Conservation (phyloP, 495 filamentous ascomycete species). For the Aspergillus ostianus region DNA sequence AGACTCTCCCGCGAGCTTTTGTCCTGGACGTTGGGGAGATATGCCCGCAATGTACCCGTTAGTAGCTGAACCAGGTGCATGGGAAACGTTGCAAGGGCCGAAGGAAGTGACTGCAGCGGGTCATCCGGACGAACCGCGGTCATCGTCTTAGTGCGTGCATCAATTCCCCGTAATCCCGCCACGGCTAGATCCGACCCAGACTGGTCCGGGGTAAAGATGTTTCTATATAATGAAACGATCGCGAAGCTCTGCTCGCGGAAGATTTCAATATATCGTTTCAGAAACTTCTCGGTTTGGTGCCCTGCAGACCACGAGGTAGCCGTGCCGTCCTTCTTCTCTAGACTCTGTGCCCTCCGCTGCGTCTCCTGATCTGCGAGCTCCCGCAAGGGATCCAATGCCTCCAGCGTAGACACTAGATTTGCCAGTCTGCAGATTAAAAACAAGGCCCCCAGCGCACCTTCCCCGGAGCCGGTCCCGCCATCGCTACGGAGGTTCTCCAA, state of each 20-base stretch:
- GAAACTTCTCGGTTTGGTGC: slow-evolving; percentile 88
- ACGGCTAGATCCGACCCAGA: slow-evolving; percentile 35
- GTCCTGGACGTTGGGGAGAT: slow-evolving; percentile 83
- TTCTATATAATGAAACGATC: slow-evolving; percentile 87
- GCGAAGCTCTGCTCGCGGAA: slow-evolving; percentile 98
- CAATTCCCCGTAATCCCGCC: slow-evolving; percentile 32
- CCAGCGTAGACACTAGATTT: slow-evolving; percentile 75
- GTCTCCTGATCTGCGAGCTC: slow-evolving; percentile 90
- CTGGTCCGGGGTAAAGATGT: slow-evolving; percentile 69
- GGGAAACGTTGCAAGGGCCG: slow-evolving; percentile 79
- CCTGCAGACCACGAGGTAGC: slow-evolving; percentile 63
- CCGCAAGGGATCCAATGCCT: slow-evolving; percentile 80
- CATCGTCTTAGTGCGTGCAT: slow-evolving; percentile 30
- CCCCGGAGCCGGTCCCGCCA: slow-evolving; percentile 42
- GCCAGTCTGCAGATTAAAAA: slow-evolving; percentile 85
- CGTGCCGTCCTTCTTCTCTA: slow-evolving; percentile 24
- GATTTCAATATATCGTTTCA: slow-evolving; percentile 96
- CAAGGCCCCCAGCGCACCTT: slow-evolving; percentile 72
- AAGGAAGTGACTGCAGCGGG: slow-evolving; percentile 67
- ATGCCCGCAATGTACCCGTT: slow-evolving; percentile 70
- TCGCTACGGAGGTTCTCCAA: slow-evolving; percentile 52
- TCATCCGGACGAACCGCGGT: slow-evolving; percentile 40
- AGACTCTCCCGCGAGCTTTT: slow-evolving; percentile 77
- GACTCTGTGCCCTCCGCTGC: slow-evolving; percentile 32
- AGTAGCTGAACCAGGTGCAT: slow-evolving; percentile 81